A percentile compares a stretch with the other conserved stretches of the same genome.
Conservation (phyloP, 2,329 filamentous ascomycete species). For the Cladosporium sp. region DNA sequence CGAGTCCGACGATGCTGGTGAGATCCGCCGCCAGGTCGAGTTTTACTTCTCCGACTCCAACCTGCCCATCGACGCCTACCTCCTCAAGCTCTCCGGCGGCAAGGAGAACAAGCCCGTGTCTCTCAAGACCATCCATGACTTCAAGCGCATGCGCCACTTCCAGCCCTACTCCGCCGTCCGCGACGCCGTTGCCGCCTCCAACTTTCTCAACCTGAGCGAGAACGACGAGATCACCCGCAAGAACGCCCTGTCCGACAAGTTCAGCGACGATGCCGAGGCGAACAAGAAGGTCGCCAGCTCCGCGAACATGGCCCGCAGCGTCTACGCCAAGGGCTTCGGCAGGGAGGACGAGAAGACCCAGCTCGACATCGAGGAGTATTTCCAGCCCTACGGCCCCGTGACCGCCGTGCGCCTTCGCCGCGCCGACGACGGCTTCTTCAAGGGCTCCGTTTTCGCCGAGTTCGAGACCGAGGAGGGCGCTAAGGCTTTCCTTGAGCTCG, state of each 20-base stretch:
- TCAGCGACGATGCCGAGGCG: slow-evolving; percentile 48
- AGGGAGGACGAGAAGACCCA: slow-evolving; percentile 78
- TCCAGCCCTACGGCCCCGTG: slow-evolving; percentile 71
- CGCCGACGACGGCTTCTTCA: slow-evolving; percentile 68
- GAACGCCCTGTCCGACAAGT: slow-evolving; percentile 54
- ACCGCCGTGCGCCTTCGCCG: slow-evolving; percentile 85
- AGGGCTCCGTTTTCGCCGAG: slow-evolving; percentile 94
- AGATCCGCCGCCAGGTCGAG: slow-evolving; percentile 88
- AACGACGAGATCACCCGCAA: slow-evolving; percentile 73
- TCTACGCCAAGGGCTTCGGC: slow-evolving; percentile 94
- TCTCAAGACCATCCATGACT: slow-evolving; percentile 71
- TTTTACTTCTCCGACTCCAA: slow-evolving; percentile 96
- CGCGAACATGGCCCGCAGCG: slow-evolving; percentile 65
- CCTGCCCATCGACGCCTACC: slow-evolving; percentile 80
- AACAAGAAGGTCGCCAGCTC: slow-evolving; percentile 54
- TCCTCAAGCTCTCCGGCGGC: slow-evolving; percentile 74
- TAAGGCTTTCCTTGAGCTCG: slow-evolving; percentile 72
- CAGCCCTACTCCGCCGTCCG: slow-evolving; percentile 80
- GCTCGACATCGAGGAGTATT: slow-evolving; percentile 91
- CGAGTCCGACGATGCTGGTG: slow-evolving; percentile 69
- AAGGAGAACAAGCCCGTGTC: slow-evolving; percentile 75
- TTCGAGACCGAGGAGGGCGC: slow-evolving; percentile 75
- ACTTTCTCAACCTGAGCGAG: slow-evolving; percentile 67
- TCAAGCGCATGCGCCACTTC: slow-evolving; percentile 96
- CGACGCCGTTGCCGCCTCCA: slow-evolving; percentile 73